These are phyloP conservation scores for Neonectria faginata DNA, from an alignment of 2,329 filamentous ascomycete genomes.

Conservation along the genomic window DNA sequence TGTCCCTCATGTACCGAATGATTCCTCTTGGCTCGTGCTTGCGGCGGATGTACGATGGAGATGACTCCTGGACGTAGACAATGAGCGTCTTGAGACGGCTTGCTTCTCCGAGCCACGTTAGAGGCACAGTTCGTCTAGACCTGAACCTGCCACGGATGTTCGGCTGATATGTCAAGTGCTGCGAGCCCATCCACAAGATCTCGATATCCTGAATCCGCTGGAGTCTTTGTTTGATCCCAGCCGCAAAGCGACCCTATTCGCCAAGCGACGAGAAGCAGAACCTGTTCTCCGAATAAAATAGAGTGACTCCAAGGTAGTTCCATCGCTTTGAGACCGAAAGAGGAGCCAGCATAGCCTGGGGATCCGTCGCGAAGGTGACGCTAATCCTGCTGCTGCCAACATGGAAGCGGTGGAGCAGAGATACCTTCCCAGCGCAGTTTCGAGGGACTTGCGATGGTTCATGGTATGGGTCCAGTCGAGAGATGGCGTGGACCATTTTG, in stretches of 20 bases:
- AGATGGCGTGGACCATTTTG: conserved; percentile 57
- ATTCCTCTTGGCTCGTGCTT: conserved; percentile 49
- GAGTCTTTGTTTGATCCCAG: conserved; percentile 55
- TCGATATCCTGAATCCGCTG: conserved; percentile 60
- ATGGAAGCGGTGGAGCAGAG: conserved; percentile 55
- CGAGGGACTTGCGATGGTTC: conserved; percentile 36
- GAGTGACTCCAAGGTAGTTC: conserved; percentile 54
- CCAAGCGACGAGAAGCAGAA: conserved; percentile 66
- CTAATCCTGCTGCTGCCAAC: conserved; percentile 48
- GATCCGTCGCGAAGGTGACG: conserved; percentile 50
- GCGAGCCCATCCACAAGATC: conserved; percentile 56
- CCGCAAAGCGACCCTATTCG: conserved; percentile 61
- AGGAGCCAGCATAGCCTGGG: conserved; percentile 51
- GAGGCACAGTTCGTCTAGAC: conserved; percentile 53
- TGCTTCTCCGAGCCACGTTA: conserved; percentile 52
- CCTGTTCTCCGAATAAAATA: conserved; percentile 62
- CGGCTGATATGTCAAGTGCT: conserved; percentile 42
- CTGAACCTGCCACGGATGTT: conserved; percentile 41
- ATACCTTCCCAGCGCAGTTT: conserved; percentile 14
- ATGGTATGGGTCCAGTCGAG: conserved; percentile 55
- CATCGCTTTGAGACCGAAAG: conserved; percentile 57
- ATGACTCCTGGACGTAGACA: conserved; percentile 56
- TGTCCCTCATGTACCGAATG: conserved; percentile 38
- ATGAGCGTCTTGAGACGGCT: conserved; percentile 55
- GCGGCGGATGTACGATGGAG: conserved; percentile 48